Conservation (phyloP, 2,329 filamentous ascomycete species). For the Curvularia sp. region DNA sequence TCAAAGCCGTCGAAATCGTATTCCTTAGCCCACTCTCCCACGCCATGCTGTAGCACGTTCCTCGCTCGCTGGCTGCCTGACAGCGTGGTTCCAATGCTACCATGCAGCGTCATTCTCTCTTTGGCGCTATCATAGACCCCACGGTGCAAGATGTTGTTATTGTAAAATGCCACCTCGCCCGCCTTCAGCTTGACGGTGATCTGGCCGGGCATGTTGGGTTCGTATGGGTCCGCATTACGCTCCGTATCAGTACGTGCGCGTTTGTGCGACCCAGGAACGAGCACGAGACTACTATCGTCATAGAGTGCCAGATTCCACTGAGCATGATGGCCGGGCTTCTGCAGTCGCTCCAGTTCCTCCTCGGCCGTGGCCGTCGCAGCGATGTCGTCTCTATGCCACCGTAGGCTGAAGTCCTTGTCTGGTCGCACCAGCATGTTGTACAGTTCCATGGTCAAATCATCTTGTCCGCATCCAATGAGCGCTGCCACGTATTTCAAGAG, state of each 20-base stretch:
- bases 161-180: slow-evolving; percentile 85
- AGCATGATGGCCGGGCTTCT: slow-evolving; percentile 71
- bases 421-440: slow-evolving; percentile 86
- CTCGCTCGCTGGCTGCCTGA: slow-evolving; percentile 66
- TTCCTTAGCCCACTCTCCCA: slow-evolving; percentile 69
- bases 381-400: slow-evolving; percentile 89
- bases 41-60: slow-evolving; percentile 78
- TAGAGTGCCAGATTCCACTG: slow-evolving; percentile 89
- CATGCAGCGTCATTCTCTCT: slow-evolving; percentile 75
- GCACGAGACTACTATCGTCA: slow-evolving; percentile 73
- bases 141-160: slow-evolving; percentile 85
- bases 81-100: slow-evolving; percentile 69
- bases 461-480: slow-evolving; percentile 62
- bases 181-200: slow-evolving; percentile 70
- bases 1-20: slow-evolving; percentile 67
- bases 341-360: slow-evolving; percentile 70
- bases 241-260: slow-evolving; percentile 75
- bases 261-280: slow-evolving; percentile 78
- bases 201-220: slow-evolving; percentile 67
- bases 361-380: slow-evolving; percentile 68
- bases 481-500: slow-evolving; percentile 70
- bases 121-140: slow-evolving; percentile 67
- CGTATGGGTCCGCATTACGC: slow-evolving; percentile 71
- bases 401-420: slow-evolving; percentile 72
- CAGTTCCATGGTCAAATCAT: slow-evolving; percentile 81